These are phyloP conservation scores for Diutina pseudorugosa DNA, from an alignment of 1,139 yeast genomes.

Conservation along the genomic window DNA sequence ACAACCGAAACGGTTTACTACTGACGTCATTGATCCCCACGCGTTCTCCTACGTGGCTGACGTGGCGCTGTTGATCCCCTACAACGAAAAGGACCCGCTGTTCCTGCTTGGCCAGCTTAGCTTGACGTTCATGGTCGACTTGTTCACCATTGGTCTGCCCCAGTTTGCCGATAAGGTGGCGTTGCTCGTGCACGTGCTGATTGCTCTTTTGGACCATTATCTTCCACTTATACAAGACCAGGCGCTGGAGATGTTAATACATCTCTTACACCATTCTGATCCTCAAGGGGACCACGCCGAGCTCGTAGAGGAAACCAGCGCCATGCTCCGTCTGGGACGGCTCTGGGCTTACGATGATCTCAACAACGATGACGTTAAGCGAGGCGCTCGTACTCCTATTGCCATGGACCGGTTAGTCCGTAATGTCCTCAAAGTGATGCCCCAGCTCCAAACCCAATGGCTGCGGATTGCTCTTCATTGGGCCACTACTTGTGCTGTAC, in stretches of 20 bases:
- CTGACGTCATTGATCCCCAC: neutral
- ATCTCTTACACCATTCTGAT: constrained; percentile 37
- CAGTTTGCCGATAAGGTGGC: constrained; percentile 50
- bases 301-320: neutral
- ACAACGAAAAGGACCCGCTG: constrained; percentile 57
- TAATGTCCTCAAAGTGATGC: constrained; percentile 43
- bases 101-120: constrained; percentile 86
- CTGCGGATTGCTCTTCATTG: constrained; percentile 71
- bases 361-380: constrained; percentile 44
- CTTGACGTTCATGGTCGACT: constrained; percentile 70
- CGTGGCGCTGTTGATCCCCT: constrained; percentile 43
- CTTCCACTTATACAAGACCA: constrained; percentile 73
- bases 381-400: constrained; percentile 79
- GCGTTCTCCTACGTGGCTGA: constrained; percentile 49
- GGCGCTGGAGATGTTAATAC: constrained; percentile 64
- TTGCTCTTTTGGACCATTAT: constrained; percentile 81
- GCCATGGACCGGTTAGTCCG: constrained; percentile 74
- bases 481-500: constrained; percentile 97
- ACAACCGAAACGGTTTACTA: constrained; percentile 11
- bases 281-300: neutral
- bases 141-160: constrained; percentile 51
- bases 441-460: constrained; percentile 69
- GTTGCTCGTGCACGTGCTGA: constrained; percentile 66
- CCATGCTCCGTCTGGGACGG: neutral
- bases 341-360: constrained; percentile 87